Conservation (phyloP, 192 early-diverging fungal species). For the Phycomyces nitens region DNA sequence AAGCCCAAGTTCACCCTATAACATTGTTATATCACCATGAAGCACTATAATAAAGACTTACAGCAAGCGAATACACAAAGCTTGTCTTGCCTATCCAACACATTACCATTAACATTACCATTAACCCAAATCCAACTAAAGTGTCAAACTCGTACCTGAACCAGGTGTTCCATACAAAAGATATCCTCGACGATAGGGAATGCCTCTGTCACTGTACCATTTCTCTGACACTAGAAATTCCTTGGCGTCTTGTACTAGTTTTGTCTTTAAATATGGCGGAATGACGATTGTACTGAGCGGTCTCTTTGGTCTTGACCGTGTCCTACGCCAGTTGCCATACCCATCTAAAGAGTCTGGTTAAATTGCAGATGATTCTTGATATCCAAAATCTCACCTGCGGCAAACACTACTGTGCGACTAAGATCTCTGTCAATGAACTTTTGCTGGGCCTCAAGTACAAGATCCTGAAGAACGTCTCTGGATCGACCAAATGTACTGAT, state of each 20-base stretch:
- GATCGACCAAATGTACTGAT: constrained; percentile 56
- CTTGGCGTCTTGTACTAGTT: constrained; percentile 43
- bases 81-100: constrained; percentile 55
- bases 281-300: constrained; percentile 56
- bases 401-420: constrained; percentile 59
- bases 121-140: too few relatives aligned
- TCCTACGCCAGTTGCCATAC: constrained; percentile 63
- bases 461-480: constrained; percentile 41
- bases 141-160: constrained; percentile 36
- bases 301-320: constrained; percentile 46
- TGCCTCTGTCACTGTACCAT: constrained; percentile 56
- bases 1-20: constrained; percentile 57
- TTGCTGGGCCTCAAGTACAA: constrained; percentile 54
- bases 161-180: constrained; percentile 70
- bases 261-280: constrained; percentile 40
- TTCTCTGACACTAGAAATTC: constrained; percentile 53
- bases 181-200: constrained; percentile 67
- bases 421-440: constrained; percentile 57
- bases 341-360: too few relatives aligned
- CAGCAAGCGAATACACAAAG: constrained; percentile 64
- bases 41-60: neutral
- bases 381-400: constrained; percentile 39
- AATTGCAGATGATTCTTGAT: too few relatives aligned
- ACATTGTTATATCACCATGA: neutral
- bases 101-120: neutral